Base-by-base conservation (phyloP, 2,329 filamentous ascomycete species). In the Passalora sequoiae region DNA sequence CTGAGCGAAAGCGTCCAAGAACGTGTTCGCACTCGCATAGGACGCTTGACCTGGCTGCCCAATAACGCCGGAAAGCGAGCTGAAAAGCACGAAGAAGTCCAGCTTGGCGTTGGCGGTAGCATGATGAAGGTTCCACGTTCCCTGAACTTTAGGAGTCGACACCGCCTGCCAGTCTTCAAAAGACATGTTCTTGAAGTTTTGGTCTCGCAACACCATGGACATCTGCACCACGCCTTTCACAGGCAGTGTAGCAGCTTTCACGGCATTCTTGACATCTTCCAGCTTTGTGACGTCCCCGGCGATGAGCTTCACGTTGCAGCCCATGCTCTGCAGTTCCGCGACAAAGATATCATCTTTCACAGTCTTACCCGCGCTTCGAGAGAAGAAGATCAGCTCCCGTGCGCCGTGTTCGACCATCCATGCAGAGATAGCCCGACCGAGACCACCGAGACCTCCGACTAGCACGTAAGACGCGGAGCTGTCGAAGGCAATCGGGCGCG, bases 31-130 rank as follows among this genome's bases (percentile, higher is more conserved):
- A 0, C 75, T 74, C 1, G 75, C 71, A 44, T 81, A 81, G 59
- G 78, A 78, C 13, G 74, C 70, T 45, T 81, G 77, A 0, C 74
- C 74, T 3, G 72, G 69, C 48, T 72, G 77, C 17, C 77, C 77
- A 32, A 78, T 74, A 8, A 78, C 62, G 20, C 75, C 75, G 0
- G 73, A 69, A 1, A 74, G 69, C 25, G 72, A 76, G 17, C 75
- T 43, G 30, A 38, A 47, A 17, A 40, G 38, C 35, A 25, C 9
- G 40, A 44, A 47, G 44, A 43, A 40, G 35, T 41, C 32, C 15
- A 46, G 22, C 12, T 38, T 19, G 5, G 36, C 20, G 72, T 56
- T 8, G 58, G 53, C n/a, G 7, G 40, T 19, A 9, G 35, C 40
- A 6, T 63, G 43, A 40, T 76, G 66, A 2, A 79, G 66, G 39